Percentiles rank a stretch among this genome's conserved stretches.
Conservation (phyloP, 805 yeast genomes). For the Pichia gijzeniarum region DNA sequence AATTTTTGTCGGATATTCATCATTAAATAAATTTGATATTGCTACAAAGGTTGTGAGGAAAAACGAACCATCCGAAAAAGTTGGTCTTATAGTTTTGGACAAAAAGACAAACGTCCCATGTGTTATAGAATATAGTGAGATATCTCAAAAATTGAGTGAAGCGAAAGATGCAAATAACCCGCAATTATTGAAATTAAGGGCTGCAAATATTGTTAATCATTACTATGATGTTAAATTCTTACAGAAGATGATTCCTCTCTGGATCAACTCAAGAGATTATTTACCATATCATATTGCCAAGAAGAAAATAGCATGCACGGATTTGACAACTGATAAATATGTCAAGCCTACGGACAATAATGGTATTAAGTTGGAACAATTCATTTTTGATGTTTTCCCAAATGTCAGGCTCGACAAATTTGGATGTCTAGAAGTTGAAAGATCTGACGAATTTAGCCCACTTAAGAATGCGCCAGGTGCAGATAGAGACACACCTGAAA, state of each 20-base stretch:
- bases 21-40: conserved; percentile 55
- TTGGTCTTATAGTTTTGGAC: conserved; percentile 83
- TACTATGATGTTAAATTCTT: conserved; percentile 83
- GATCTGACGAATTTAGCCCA: conserved; percentile 86
- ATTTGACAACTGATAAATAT: conserved; percentile 38
- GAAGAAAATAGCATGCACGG: conserved; percentile 66
- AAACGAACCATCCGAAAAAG: conserved; percentile 79
- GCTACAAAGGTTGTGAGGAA: conserved; percentile 96
- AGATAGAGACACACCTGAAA: conserved; percentile 76
- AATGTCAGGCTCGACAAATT: conserved; percentile 62
- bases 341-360: conserved; percentile 69
- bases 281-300: conserved; percentile 94
- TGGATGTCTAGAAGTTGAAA: conserved; percentile 87
- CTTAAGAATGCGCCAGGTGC: conserved; percentile 86
- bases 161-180: conserved; percentile 50
- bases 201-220: conserved; percentile 97
- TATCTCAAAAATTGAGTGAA: conserved; percentile 64
- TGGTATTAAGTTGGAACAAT: conserved; percentile 93
- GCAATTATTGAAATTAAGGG: conserved; percentile 61
- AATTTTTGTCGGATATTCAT: conserved; percentile 77
- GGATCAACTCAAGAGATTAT: conserved; percentile 59
- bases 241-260: conserved; percentile 48
- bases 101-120: conserved; percentile 56
- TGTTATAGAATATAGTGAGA: conserved; percentile 94
- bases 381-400: conserved; percentile 93